Evolutionary conservation across 768 basidiomycete genomes (phyloP).

Genomic region (Pisolithus tinctorius): DNA sequence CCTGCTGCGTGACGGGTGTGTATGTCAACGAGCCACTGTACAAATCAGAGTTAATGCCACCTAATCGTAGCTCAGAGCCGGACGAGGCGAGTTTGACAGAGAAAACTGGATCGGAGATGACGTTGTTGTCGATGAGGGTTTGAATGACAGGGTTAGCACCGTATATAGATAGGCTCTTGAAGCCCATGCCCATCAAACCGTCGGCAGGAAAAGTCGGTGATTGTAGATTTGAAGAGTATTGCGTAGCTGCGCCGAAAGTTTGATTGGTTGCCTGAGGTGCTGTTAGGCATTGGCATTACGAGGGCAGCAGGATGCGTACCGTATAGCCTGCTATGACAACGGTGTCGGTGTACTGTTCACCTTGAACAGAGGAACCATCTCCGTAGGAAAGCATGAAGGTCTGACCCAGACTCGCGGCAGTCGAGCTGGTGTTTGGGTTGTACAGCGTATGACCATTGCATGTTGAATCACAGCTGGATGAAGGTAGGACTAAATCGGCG

Average conservation of each 20-base stretch:
- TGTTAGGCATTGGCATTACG: neutral
- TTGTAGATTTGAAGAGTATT: conserved; percentile 13
- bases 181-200: conserved; percentile 39
- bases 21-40: conserved; percentile 36
- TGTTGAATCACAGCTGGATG: conserved; percentile 16
- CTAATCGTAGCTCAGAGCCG: conserved; percentile 34
- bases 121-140: conserved; percentile 34
- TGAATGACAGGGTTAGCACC: conserved; percentile 33
- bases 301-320: conserved; percentile 9
- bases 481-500: conserved; percentile 29
- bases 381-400: conserved; percentile 35
- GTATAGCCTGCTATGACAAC: conserved; percentile 31
- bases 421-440: conserved; percentile 26
- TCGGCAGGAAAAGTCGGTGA: conserved; percentile 15
- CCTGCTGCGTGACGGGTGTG: conserved; percentile 25
- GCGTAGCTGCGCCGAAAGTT: conserved; percentile 15
- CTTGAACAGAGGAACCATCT: conserved; percentile 35
- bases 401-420: conserved; percentile 16
- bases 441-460: conserved; percentile 32
- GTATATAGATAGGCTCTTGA: conserved; percentile 31
- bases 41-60: conserved; percentile 32
- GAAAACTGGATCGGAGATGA: conserved; percentile 27
- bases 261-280: conserved; percentile 18
- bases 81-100: conserved; percentile 34
- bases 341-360: conserved; percentile 33